phyloP scores from a whole-genome alignment of 169 alveolate genomes.

The Theileria equi region DNA sequence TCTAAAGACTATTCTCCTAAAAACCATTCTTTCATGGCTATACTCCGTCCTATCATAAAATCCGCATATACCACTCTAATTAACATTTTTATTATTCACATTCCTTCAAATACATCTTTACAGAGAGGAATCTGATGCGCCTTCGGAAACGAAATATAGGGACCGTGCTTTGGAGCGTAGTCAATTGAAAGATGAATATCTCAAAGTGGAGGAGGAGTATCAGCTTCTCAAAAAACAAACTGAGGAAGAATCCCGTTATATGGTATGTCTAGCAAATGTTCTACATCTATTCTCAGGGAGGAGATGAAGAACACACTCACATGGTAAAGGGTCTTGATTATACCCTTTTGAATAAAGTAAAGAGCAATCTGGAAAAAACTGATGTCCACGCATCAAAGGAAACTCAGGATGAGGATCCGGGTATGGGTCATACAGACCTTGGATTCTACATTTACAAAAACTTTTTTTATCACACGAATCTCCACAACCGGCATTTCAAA shows the following conservation, averaged over 20 bases:
- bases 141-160: slow-evolving; percentile 36
- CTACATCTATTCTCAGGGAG: slow-evolving; percentile 59
- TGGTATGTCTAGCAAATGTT: slow-evolving; percentile 3
- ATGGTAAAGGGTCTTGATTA: slow-evolving; percentile 77
- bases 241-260: slow-evolving; percentile 62
- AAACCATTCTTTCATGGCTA: too few relatives aligned
- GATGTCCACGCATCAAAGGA: slow-evolving; percentile 23
- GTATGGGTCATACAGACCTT: slow-evolving; percentile 45
- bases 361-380: slow-evolving; percentile 49
- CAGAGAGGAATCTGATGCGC: not conserved
- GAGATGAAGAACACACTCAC: slow-evolving; percentile 74
- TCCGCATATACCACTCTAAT: too few relatives aligned
- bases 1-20: too few relatives aligned
- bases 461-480: slow-evolving; percentile 67
- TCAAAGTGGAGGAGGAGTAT: slow-evolving; percentile 39
- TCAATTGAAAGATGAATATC: slow-evolving; percentile 52
- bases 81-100: too few relatives aligned
- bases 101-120: too few relatives aligned
- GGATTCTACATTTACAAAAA: slow-evolving; percentile 60
- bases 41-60: too few relatives aligned
- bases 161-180: slow-evolving; percentile 52
- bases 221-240: slow-evolving; percentile 39
- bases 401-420: slow-evolving; percentile 26
- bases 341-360: slow-evolving; percentile 66
- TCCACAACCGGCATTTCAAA: slow-evolving; percentile 64